phyloP scores from a whole-genome alignment of 2,329 filamentous ascomycete species.

The Alternaria hordeiaustralica region DNA sequence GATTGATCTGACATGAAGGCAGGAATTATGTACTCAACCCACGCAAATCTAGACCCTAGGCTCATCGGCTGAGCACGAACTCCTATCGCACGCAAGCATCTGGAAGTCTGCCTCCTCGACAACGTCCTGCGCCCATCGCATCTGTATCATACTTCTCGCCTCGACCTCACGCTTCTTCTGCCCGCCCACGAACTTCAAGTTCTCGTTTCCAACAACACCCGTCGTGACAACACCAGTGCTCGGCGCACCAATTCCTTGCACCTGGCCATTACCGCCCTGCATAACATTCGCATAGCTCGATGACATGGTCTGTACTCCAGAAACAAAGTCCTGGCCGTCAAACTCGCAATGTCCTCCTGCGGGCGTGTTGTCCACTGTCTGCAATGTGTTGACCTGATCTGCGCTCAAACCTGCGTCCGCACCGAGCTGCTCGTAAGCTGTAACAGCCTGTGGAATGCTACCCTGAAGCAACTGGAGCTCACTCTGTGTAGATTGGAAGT shows the following conservation, averaged over 20 bases:
- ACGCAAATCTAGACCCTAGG: not conserved
- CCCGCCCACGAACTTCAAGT: slow-evolving; percentile 50
- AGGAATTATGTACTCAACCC: slow-evolving; percentile 7
- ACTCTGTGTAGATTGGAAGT: slow-evolving; percentile 63
- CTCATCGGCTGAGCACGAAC: slow-evolving; percentile 24
- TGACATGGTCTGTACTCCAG: slow-evolving; percentile 64
- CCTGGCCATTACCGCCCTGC: slow-evolving; percentile 59
- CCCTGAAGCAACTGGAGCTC: slow-evolving; percentile 59
- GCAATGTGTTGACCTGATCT: slow-evolving; percentile 57
- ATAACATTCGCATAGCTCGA: slow-evolving; percentile 61
- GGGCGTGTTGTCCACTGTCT: slow-evolving; percentile 65
- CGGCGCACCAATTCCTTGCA: slow-evolving; percentile 55
- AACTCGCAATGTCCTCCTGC: slow-evolving; percentile 66
- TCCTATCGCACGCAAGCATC: slow-evolving; percentile 32
- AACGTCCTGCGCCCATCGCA: slow-evolving; percentile 37
- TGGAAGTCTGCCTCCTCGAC: slow-evolving; percentile 28
- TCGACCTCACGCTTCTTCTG: slow-evolving; percentile 28
- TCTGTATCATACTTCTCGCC: slow-evolving; percentile 34
- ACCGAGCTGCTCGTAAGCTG: slow-evolving; percentile 60
- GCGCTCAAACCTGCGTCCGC: slow-evolving; percentile 52
- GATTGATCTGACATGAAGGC: not conserved
- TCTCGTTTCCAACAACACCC: slow-evolving; percentile 59
- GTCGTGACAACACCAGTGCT: slow-evolving; percentile 56
- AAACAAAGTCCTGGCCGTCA: slow-evolving; percentile 61
- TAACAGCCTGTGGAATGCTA: slow-evolving; percentile 59